These are phyloP conservation scores for Spergularia bocconei DNA, from an alignment of 148 eudicot species.

Conservation along the genomic window DNA sequence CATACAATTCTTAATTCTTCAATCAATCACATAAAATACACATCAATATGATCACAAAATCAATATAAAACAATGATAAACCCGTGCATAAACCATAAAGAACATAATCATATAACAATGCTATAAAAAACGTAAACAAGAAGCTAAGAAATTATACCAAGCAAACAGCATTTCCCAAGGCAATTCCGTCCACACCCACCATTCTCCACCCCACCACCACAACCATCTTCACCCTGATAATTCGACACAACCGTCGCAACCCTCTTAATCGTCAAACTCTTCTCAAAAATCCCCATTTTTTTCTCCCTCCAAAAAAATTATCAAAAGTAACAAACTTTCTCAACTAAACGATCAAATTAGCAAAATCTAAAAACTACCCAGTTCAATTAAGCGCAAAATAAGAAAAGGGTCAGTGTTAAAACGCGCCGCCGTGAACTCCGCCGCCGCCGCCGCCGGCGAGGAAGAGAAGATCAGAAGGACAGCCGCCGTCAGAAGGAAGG, in stretches of 20 bases:
- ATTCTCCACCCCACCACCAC: not conserved
- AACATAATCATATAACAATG: not conserved
- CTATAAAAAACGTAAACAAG: not conserved
- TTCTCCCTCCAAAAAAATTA: not conserved
- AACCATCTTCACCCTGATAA: slow-evolving; percentile 32
- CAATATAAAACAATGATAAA: not conserved
- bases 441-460: slow-evolving; percentile 61
- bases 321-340: not conserved
- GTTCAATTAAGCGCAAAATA: slow-evolving; percentile 9
- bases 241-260: slow-evolving; percentile 31
- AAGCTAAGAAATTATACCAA: slow-evolving; percentile 27
- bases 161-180: slow-evolving; percentile 51
- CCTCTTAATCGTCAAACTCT: slow-evolving; percentile 37
- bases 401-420: slow-evolving; percentile 17
- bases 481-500: slow-evolving; percentile 80
- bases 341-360: not conserved
- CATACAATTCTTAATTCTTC: too few species aligned
- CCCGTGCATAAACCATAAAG: not conserved
- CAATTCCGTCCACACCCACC: slow-evolving; percentile 58
- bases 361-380: slow-evolving; percentile 28
- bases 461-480: slow-evolving; percentile 86
- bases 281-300: slow-evolving; percentile 33
- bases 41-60: not conserved
- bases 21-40: not conserved
- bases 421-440: not conserved